A percentile compares a stretch with the other conserved stretches of the same genome.
These are phyloP conservation scores for Fragaria vesca DNA, from an alignment of 306 rosid species.

Conservation along the genomic window DNA sequence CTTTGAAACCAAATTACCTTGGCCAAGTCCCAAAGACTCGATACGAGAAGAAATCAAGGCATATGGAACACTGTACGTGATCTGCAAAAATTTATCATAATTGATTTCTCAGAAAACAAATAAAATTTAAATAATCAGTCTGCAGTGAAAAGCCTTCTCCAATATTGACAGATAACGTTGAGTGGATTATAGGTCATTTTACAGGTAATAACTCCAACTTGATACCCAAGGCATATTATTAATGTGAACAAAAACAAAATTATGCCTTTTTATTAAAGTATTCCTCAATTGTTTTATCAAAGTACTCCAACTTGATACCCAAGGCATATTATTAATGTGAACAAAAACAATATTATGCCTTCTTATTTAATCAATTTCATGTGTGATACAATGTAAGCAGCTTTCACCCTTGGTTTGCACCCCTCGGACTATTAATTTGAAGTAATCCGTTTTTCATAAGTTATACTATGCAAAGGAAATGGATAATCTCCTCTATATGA, in stretches of 20 bases:
- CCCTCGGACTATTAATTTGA: not conserved
- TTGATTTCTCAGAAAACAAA: constrained; percentile 3
- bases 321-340: not conserved
- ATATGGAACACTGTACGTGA: constrained; percentile 90
- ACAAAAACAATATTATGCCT: not conserved
- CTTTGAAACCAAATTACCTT: constrained; percentile 42
- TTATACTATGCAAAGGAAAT: constrained; percentile 6
- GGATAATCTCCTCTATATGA: not conserved
- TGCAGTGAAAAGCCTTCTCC: not conserved
- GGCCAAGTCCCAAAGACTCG: constrained; percentile 90
- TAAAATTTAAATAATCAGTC: not conserved
- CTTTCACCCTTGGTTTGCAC: not conserved
- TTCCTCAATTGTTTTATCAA: not conserved
- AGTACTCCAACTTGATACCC: not conserved
- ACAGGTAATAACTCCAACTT: not conserved
- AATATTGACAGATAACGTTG: not conserved
- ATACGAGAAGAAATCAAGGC: constrained; percentile 78
- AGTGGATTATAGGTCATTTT: not conserved
- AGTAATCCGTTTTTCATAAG: not conserved
- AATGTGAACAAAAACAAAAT: not conserved
- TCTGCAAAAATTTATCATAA: constrained; percentile 49
- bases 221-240: not conserved
- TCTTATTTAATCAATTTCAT: not conserved
- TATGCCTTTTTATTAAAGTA: not conserved
- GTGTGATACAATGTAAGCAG: not conserved